Evolutionary conservation across 1,284 basidiomycete species (phyloP).

Genomic region (Golubevia sp.): DNA sequence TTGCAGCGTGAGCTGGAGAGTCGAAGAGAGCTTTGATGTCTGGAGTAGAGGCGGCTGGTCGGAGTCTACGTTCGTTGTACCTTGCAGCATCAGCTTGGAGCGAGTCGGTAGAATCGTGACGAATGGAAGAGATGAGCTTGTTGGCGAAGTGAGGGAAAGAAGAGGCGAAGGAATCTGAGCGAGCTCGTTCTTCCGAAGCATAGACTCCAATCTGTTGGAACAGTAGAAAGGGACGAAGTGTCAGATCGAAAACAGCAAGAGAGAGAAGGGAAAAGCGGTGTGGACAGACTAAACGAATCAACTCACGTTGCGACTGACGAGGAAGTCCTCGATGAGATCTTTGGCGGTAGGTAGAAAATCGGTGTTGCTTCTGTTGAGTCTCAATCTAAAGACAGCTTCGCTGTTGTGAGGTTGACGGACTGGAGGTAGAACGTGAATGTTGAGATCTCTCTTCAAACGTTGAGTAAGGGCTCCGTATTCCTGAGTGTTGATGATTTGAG

Average conservation of each 20-base stretch:
- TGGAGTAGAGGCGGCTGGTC: conserved; percentile 83
- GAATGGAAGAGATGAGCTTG: conserved; percentile 69
- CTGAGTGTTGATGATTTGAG: conserved; percentile 72
- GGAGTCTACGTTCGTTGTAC: conserved; percentile 71
- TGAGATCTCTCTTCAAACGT: conserved; percentile 87
- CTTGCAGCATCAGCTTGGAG: conserved; percentile 27
- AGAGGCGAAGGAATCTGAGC: conserved; percentile 89
- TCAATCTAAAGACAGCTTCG: conserved; percentile 87
- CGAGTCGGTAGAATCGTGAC: conserved; percentile 41
- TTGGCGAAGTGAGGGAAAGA: conserved; percentile 96
- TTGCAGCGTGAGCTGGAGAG: conserved; percentile 64
- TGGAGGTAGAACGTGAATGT: conserved; percentile 82
- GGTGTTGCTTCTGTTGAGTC: conserved; percentile 78
- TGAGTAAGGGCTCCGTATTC: conserved; percentile 85
- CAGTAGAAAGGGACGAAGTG: too few species aligned
- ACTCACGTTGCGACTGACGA: conserved; percentile 80
- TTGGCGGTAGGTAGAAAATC: conserved; percentile 84
- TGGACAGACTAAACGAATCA: background rate
- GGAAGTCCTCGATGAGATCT: conserved; percentile 90
- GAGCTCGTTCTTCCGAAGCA: conserved; percentile 55
- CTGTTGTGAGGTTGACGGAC: conserved; percentile 43
- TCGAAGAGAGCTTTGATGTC: conserved; percentile 95
- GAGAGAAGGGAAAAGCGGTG: background rate
- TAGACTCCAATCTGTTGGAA: conserved; percentile 67
- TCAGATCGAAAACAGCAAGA: background rate